Percentiles rank a stretch among this genome's conserved stretches.
Conservation (phyloP, 139 green algal genomes). For the Mychonastes homosphaera region DNA sequence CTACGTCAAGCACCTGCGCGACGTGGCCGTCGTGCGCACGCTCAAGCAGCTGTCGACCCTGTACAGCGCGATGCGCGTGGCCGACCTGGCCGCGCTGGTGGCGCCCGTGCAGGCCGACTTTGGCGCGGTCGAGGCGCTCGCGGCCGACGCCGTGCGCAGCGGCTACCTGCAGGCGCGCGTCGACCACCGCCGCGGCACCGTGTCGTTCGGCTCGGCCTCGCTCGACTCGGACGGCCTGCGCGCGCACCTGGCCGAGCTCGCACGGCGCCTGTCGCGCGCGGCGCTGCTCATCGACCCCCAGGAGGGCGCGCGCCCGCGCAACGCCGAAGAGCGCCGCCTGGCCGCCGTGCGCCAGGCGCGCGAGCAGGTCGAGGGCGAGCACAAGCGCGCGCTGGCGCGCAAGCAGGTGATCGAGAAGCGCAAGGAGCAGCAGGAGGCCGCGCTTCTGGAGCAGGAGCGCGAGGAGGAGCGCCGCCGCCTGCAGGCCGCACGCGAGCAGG, state of each 20-base stretch:
- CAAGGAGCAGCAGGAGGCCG: constrained; percentile 88
- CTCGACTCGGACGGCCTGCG: constrained; percentile 44
- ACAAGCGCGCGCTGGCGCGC: constrained; percentile 61
- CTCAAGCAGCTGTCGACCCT: constrained; percentile 82
- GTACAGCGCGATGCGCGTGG: constrained; percentile 47
- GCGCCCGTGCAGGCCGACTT: constrained; percentile 47
- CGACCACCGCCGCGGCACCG: constrained; percentile 78
- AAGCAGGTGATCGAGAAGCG: constrained; percentile 90
- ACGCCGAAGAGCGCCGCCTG: constrained; percentile 16
- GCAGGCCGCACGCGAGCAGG: constrained; percentile 42
- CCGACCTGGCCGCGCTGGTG: constrained; percentile 33
- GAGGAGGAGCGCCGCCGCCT: constrained; percentile 63
- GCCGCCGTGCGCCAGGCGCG: constrained; percentile 31
- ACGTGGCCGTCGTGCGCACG: constrained; percentile 72
- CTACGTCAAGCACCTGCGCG: background rate
- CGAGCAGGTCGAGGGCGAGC: constrained; percentile 54
- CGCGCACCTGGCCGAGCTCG: constrained; percentile 36
- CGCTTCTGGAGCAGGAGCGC: constrained; percentile 67
- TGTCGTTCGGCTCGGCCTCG: constrained; percentile 78
- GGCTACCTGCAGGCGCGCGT: constrained; percentile 76
- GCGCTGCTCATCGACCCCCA: constrained; percentile 41
- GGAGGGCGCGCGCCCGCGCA: too few relatives aligned
- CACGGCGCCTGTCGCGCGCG: constrained; percentile 59
- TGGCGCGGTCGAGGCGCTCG: constrained; percentile 70
- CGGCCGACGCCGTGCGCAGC: constrained; percentile 85